Conservation (phyloP, 345 rosid species). For the Eucalyptus rudis region DNA sequence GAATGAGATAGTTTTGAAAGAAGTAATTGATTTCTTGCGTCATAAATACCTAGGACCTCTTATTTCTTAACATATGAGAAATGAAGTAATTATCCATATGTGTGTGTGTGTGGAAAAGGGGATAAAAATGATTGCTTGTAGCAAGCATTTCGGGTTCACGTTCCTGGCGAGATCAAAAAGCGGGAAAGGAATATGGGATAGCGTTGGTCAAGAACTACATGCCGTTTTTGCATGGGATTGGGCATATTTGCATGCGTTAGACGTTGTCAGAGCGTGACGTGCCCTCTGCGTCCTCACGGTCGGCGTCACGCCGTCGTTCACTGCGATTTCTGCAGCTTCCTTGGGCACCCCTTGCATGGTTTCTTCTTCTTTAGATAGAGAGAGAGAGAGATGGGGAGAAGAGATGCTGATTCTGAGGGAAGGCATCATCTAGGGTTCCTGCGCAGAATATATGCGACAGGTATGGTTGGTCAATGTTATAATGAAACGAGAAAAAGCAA, state of each 20-base stretch:
- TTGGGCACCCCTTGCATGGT: not conserved
- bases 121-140: not conserved
- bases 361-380: not conserved
- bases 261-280: not conserved
- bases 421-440: not conserved
- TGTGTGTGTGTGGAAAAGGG: not conserved
- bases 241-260: not conserved
- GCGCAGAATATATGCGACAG: not conserved
- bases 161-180: not conserved
- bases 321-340: not conserved
- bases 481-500: not conserved
- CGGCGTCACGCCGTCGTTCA: not conserved
- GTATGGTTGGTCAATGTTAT: not conserved
- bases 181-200: not conserved
- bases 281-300: not conserved
- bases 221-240: not conserved
- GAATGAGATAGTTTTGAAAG: not conserved
- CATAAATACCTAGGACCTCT: not conserved
- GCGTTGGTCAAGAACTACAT: not conserved
- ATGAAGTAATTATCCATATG: no score
- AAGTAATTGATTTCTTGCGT: no score
- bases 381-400: not conserved
- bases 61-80: no score
- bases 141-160: not conserved
- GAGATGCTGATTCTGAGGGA: not conserved